Percentiles rank a stretch among this genome's conserved stretches.
Evolutionary conservation across 495 filamentous ascomycete species (phyloP).

Genomic region (Neurospora sp.): DNA sequence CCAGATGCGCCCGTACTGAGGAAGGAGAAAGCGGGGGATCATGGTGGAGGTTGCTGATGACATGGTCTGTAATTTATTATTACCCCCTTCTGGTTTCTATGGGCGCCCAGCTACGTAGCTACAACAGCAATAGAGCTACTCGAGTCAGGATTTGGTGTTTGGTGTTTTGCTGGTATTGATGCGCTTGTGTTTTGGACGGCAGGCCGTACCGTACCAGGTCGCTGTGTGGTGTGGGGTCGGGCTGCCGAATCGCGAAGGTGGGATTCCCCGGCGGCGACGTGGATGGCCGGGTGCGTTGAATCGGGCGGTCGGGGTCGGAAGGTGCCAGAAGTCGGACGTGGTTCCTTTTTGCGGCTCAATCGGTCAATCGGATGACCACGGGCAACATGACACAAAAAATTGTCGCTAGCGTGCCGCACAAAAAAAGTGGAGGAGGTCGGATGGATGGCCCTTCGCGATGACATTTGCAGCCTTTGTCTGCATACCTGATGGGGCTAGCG

Average conservation of each 20-base stretch:
- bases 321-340: background rate
- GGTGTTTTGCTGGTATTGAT: background rate
- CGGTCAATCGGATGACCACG: background rate
- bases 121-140: background rate
- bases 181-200: background rate
- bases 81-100: background rate
- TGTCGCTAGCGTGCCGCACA: constrained; percentile 3
- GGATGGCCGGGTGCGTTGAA: background rate
- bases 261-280: background rate
- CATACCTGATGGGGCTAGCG: constrained; percentile 5
- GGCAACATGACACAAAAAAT: constrained; percentile 1
- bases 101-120: background rate
- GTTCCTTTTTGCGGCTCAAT: constrained; percentile 10
- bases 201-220: background rate
- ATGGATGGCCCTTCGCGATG: background rate
- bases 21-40: constrained; percentile 46
- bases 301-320: background rate
- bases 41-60: constrained; percentile 29
- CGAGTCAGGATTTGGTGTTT: background rate
- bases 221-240: background rate
- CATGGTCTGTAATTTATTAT: constrained; percentile 4
- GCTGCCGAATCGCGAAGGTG: background rate
- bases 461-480: background rate
- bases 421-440: background rate
- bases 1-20: constrained; percentile 39